Evolutionary conservation across 1,284 basidiomycete species (phyloP), one percentile per base, ranked within the genome.

Genomic region (Ceraceosorus bombacis): DNA sequence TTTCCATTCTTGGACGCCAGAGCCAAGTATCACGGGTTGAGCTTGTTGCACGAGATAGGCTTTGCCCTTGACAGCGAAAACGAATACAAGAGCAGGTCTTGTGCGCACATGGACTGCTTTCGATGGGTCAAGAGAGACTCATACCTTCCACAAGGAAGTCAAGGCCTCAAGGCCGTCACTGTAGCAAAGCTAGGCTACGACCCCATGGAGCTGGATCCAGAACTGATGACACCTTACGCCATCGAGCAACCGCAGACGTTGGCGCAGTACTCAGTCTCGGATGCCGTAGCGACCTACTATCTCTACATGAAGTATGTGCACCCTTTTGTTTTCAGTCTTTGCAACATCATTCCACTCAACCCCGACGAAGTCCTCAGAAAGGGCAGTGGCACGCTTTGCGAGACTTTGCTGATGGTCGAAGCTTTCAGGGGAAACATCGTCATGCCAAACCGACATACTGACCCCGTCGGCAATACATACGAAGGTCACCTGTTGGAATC

Each of bases 231-330:
- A 27, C 95, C 95, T 87, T 98, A 99, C 79, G 95, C 95, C 0
- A 83, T 90, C 75, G 95, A 98, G 74, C 91, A 95, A 72, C 95
- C 95, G 0, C 93, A 98, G 77, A 81, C 86, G 1, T 85, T 99
- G 9, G 94, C 95, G 0, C 89, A 94, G 74, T 99, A 99, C 79
- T 98, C 95, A 69, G 95, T 99, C 38, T 99, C 95, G 77, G 95
- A 99, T 82, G 95, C 95, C 1, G 95, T 98, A 5, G 95, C 95
- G 27, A 98, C 95, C 1, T 98, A 99, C 78, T 98, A 98, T 78
- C 84, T 99, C 52, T 98, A 99, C 82, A 98, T 98, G 95, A 99
- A 98, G 90, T 98, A 99, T 77, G 93, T 99, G 9, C 93, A 98
- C 75, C 95, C 95, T 0, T 99, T 99, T 83, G 92, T 98, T 73